Base-by-base conservation (phyloP, 2,329 filamentous ascomycete genomes). In the Clarireedia homoeocarpa region DNA sequence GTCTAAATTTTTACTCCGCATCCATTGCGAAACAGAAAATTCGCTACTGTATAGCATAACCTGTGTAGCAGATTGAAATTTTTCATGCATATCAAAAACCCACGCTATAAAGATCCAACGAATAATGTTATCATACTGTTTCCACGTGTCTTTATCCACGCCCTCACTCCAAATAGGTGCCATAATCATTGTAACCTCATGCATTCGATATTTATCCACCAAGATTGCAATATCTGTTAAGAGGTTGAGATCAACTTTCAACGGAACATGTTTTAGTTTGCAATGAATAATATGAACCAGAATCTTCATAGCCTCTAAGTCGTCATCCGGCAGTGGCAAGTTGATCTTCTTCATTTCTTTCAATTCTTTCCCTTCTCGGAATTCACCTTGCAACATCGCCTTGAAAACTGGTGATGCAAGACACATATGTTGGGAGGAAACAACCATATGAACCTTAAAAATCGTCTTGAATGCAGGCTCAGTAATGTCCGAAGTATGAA, bases 401-500 rank as follows among this genome's bases (percentile, higher is more conserved):
- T 44, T 49, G 2, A 54, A 54, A 5, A 40, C 24, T 6, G 34
- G 46, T 14, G 52, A 54, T 3, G 45, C 52, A 6, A 54, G 12
- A 23, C 14, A 20, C 52, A 54, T 48, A 23, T 54, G 52, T 17
- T 49, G 49, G 3, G 45, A 54, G 10, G 52, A 54, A n/a, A 48
- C 34, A 2, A 54, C 17, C 3, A 47, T 2, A 4, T 14, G 23
- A 5, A 20, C 17, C 17, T 20, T 17, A 5, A 12, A 34, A 12
- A 12, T 1, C 4, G 30, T 34, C 30, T 42, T 2, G n/a, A 10
- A 4, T 3, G 3, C 14, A 42, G 15, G 15, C 39, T n/a, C 15
- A 42, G 15, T 14, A 3, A 7, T 20, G 7, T 12, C 9, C 6
- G 15, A 42, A 42, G n/a, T 20, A 4, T 3, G 17, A 42, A 2